Evolutionary conservation across 1,284 basidiomycete genomes (phyloP).

Genomic region (Apiotrichum laibachii): DNA sequence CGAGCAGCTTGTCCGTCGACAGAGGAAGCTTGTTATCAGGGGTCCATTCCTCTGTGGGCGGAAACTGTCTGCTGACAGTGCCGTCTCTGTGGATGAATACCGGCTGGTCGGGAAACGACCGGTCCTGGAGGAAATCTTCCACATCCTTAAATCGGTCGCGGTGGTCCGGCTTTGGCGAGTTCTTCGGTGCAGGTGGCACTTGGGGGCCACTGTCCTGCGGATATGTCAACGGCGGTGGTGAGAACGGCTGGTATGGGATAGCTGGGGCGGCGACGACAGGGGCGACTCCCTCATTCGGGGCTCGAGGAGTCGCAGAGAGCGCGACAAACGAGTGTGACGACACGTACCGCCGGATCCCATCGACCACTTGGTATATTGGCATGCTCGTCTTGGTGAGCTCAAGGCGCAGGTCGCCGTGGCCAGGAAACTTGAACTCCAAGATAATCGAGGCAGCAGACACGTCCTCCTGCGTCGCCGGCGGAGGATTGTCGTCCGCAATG

Average conservation of each 20-base stretch:
- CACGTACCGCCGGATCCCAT: slow-evolving; percentile 8
- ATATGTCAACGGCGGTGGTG: too few species aligned
- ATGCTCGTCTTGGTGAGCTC: slow-evolving; percentile 37
- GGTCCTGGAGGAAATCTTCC: neutral
- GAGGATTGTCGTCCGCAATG: neutral
- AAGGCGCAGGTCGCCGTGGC: slow-evolving; percentile 14
- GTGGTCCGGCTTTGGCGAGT: neutral
- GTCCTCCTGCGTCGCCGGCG: neutral
- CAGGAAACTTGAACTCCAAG: slow-evolving; percentile 27
- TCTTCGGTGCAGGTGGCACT: neutral
- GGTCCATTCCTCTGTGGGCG: slow-evolving; percentile 12
- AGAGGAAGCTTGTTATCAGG: slow-evolving; percentile 26
- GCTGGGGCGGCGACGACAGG: neutral
- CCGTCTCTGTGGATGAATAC: neutral
- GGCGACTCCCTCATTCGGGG: neutral
- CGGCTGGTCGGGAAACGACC: neutral
- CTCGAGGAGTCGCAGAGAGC: slow-evolving; percentile 33
- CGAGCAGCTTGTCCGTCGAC: slow-evolving; percentile 22
- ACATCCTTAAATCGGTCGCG: neutral
- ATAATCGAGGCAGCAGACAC: slow-evolving; percentile 8
- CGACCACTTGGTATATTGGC: slow-evolving; percentile 25
- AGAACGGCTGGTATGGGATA: too few species aligned
- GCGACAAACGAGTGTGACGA: slow-evolving; percentile 32
- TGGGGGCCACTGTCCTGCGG: neutral
- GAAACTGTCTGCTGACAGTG: neutral